Evolutionary conservation across 495 filamentous ascomycete genomes (phyloP).

Genomic region (Penicillium dipodomyicola): DNA sequence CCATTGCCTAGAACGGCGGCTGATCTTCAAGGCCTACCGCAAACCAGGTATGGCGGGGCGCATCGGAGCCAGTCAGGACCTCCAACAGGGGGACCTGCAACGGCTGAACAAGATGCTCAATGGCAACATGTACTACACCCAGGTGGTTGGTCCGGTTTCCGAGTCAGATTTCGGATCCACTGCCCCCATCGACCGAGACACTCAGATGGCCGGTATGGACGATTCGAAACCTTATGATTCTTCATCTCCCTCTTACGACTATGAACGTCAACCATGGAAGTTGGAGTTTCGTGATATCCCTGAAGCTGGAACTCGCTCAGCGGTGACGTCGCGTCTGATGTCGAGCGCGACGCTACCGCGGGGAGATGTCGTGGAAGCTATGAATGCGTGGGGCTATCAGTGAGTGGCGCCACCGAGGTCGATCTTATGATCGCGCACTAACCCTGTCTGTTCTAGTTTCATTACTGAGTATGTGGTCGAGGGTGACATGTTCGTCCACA

Average conservation of each 20-base stretch:
- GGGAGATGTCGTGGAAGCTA: slow-evolving; percentile 45
- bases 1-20: slow-evolving; percentile 56
- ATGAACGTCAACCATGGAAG: slow-evolving; percentile 45
- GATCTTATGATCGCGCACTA: slow-evolving; percentile 22
- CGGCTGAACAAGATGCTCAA: slow-evolving; percentile 49
- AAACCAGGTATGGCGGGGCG: slow-evolving; percentile 41
- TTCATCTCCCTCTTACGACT: slow-evolving; percentile 29
- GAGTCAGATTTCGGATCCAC: slow-evolving; percentile 34
- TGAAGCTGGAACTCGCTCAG: slow-evolving; percentile 47
- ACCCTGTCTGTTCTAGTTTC: slow-evolving; percentile 34
- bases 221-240: slow-evolving; percentile 4
- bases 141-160: slow-evolving; percentile 45
- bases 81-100: slow-evolving; percentile 42
- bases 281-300: slow-evolving; percentile 55
- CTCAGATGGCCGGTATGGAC: slow-evolving; percentile 34
- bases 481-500: slow-evolving; percentile 49
- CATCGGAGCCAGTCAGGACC: slow-evolving; percentile 45
- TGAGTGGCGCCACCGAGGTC: slow-evolving; percentile 28
- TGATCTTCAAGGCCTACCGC: slow-evolving; percentile 64
- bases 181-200: slow-evolving; percentile 25
- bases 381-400: slow-evolving; percentile 54
- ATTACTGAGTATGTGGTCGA: slow-evolving; percentile 49
- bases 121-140: slow-evolving; percentile 51
- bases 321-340: slow-evolving; percentile 49
- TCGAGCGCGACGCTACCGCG: slow-evolving; percentile 43